phyloP scores from a whole-genome alignment of 257 asterid species.

The Perilla frutescens region DNA sequence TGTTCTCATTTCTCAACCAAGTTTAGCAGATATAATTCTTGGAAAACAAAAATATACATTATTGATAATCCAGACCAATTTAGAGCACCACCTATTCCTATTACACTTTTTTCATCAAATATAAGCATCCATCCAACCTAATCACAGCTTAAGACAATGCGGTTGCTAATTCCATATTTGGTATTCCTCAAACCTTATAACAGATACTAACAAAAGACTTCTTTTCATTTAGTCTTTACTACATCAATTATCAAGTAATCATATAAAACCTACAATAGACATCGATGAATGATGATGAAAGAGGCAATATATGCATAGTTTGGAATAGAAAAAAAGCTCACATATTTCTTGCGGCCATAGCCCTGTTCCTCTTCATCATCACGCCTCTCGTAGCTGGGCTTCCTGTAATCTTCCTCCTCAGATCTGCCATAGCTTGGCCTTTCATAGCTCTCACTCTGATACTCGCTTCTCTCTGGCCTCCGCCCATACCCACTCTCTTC shows the following conservation, averaged over 20 bases:
- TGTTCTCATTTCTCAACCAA: too few relatives aligned
- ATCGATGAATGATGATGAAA: too few relatives aligned
- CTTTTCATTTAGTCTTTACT: too few relatives aligned
- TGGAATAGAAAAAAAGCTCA: constrained; percentile 39
- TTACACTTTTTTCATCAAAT: background rate
- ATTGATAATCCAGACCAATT: too few relatives aligned
- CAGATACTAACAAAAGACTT: too few relatives aligned
- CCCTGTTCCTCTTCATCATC: constrained; percentile 52
- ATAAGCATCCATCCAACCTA: background rate
- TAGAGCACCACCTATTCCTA: too few relatives aligned
- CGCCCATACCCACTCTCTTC: constrained; percentile 32
- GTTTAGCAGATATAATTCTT: too few relatives aligned
- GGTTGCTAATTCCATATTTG: too few relatives aligned
- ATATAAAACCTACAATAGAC: too few relatives aligned
- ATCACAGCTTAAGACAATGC: background rate
- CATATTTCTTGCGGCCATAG: constrained; percentile 79
- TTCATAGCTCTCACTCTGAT: constrained; percentile 47
- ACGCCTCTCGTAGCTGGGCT: constrained; percentile 59
- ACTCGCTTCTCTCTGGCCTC: constrained; percentile 40
- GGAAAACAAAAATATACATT: too few relatives aligned
- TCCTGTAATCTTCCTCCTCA: constrained; percentile 64
- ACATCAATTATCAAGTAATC: constrained; percentile 9
- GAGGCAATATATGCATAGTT: background rate
- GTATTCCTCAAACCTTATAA: too few relatives aligned
- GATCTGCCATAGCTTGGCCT: constrained; percentile 71